A percentile compares a stretch with the other conserved stretches of the same genome.
phyloP scores from a whole-genome alignment of 2,329 filamentous ascomycete species.

The Ophiostoma sp. region DNA sequence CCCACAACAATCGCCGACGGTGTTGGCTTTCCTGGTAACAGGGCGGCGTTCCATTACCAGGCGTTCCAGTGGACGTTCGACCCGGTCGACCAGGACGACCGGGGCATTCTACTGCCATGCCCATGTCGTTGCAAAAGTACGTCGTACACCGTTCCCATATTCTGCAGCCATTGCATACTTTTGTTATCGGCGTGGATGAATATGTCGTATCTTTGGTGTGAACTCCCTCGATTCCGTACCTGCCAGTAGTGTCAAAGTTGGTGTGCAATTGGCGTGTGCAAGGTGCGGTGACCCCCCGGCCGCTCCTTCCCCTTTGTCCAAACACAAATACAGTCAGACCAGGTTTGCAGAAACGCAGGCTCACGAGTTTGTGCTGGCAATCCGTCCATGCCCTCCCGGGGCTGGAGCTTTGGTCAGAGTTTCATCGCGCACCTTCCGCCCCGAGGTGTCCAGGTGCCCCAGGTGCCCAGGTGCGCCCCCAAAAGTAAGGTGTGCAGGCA shows the following conservation, averaged over 20 bases:
- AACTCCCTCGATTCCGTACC: not conserved
- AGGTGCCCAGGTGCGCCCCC: not conserved
- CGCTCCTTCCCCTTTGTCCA: not conserved
- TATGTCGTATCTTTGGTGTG: not conserved
- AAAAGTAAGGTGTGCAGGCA: not conserved
- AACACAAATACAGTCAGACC: not conserved
- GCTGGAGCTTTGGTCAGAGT: conserved; percentile 19
- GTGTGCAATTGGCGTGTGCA: not conserved
- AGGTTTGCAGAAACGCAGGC: not conserved
- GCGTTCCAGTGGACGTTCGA: conserved; percentile 3
- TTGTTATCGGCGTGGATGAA: not conserved
- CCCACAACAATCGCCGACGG: not conserved
- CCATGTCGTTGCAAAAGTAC: not conserved
- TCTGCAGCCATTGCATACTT: not conserved
- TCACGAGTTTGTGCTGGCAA: not conserved
- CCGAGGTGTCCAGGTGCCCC: no score
- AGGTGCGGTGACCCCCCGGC: not conserved
- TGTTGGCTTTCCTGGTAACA: conserved; percentile 4
- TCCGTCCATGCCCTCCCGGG: not conserved
- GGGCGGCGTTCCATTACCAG: conserved; percentile 4
- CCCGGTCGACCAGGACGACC: not conserved
- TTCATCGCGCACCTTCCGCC: conserved; percentile 14
- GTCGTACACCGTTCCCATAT: not conserved
- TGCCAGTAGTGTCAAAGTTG: not conserved
- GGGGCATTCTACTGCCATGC: not conserved